phyloP scores from a whole-genome alignment of 345 rosid species.

The Reutealis trisperma region DNA sequence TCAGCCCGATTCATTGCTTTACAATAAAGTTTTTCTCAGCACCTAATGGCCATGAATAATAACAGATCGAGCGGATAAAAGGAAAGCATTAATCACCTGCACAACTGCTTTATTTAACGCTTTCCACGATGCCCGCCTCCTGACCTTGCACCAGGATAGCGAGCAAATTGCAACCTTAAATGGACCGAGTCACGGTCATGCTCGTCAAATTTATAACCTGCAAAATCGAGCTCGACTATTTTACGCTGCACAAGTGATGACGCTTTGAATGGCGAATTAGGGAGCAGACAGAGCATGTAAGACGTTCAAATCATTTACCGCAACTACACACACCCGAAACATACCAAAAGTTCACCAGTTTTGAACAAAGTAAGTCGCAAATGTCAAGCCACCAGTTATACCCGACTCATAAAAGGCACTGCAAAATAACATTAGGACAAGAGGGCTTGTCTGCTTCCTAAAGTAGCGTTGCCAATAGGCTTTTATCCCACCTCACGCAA shows the following conservation, averaged over 20 bases:
- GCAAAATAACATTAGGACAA: not conserved
- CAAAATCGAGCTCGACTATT: conserved; percentile 60
- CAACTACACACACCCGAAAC: conserved; percentile 16
- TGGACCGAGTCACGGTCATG: conserved; percentile 61
- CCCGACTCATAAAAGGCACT: conserved; percentile 6
- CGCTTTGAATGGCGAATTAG: conserved; percentile 27
- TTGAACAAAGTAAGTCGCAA: conserved; percentile 11
- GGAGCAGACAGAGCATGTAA: conserved; percentile 25
- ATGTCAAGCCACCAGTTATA: not conserved
- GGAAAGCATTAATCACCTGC: conserved; percentile 46
- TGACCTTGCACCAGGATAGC: conserved; percentile 75
- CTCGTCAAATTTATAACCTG: conserved; percentile 73
- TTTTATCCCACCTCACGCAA: not conserved
- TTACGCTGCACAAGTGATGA: conserved; percentile 39
- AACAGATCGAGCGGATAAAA: conserved; percentile 34
- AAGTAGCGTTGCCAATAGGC: conserved; percentile 10
- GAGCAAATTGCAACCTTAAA: conserved; percentile 76
- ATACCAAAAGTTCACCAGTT: conserved; percentile 18
- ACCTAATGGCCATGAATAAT: conserved; percentile 32
- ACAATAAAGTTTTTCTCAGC: conserved; percentile 31
- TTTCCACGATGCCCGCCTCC: conserved; percentile 71
- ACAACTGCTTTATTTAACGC: conserved; percentile 44
- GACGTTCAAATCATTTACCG: conserved; percentile 25
- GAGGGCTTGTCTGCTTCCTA: conserved; percentile 13
- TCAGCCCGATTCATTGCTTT: conserved; percentile 37